Conservation (phyloP, 768 basidiomycete species). For the Phaeolepiota aurea region DNA sequence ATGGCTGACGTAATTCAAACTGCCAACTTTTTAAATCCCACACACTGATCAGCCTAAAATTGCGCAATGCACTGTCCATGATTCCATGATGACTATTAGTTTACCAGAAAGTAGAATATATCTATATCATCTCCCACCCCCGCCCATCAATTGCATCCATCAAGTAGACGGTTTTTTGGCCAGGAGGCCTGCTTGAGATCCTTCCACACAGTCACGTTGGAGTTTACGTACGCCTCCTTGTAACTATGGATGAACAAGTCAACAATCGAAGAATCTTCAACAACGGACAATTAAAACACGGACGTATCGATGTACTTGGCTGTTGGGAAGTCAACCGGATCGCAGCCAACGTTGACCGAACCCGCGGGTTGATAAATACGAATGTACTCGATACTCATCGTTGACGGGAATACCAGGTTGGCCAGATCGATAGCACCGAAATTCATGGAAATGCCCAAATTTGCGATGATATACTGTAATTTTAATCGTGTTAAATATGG, state of each 20-base stretch:
- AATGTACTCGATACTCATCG: conserved; percentile 70
- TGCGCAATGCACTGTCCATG: too few species aligned
- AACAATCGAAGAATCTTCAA: conserved; percentile 7
- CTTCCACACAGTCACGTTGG: conserved; percentile 37
- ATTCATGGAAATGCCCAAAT: conserved; percentile 57
- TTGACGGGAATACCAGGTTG: conserved; percentile 39
- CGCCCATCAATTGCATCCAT: conserved; percentile 4
- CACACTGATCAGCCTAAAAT: too few species aligned
- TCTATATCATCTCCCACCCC: too few species aligned
- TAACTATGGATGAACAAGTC: conserved; percentile 28
- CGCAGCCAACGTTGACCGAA: conserved; percentile 48
- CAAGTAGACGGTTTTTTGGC: conserved; percentile 41
- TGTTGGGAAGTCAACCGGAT: conserved; percentile 65
- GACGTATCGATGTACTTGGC: conserved; percentile 61
- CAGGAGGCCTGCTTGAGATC: conserved; percentile 35
- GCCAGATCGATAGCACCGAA: conserved; percentile 56
- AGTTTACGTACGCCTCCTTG: conserved; percentile 56
- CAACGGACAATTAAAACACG: conserved; percentile 6
- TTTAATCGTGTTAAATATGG: conserved; percentile 17
- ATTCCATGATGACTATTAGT: too few species aligned
- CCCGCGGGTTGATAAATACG: conserved; percentile 56
- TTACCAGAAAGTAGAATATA: too few species aligned
- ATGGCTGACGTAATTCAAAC: too few species aligned
- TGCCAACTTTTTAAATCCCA: too few species aligned
- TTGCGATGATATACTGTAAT: conserved; percentile 52